Evolutionary conservation across 2,329 filamentous ascomycete species (phyloP).

Genomic region (Epichloe baconii): DNA sequence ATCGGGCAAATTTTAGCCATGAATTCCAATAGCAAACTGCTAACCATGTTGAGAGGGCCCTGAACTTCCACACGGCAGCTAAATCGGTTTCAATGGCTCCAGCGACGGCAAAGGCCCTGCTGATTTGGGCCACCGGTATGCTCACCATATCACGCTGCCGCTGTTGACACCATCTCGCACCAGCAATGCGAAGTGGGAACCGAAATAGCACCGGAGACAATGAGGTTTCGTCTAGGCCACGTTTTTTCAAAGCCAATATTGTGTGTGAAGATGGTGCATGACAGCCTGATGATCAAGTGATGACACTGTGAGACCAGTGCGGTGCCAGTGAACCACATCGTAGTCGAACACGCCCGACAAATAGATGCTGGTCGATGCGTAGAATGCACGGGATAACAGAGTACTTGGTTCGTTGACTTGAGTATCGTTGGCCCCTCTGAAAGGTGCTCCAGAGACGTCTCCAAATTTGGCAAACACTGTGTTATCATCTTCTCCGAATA

Average conservation of each 20-base stretch:
- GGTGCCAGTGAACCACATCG: too few species aligned
- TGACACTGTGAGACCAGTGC: not conserved
- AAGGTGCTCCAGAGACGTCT: too few species aligned
- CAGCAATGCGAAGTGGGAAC: constrained; percentile 22
- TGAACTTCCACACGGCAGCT: not conserved
- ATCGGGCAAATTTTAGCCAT: too few species aligned
- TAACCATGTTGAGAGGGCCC: not conserved
- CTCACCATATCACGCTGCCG: not conserved
- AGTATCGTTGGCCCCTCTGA: too few species aligned
- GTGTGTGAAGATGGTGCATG: not conserved
- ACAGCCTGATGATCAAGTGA: not conserved
- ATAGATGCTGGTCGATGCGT: too few species aligned
- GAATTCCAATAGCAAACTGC: not conserved
- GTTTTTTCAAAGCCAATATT: constrained; percentile 13
- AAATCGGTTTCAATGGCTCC: not conserved
- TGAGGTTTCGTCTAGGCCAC: constrained; percentile 8
- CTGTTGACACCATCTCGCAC: constrained; percentile 14
- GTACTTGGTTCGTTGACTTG: too few species aligned
- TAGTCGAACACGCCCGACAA: too few species aligned
- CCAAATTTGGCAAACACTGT: too few species aligned
- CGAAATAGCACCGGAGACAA: constrained; percentile 21
- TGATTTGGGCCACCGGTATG: not conserved
- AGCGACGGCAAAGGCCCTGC: not conserved
- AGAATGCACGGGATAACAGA: too few species aligned
- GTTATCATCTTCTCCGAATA: too few species aligned